Evolutionary conservation across 2,329 filamentous ascomycete species (phyloP).

Genomic region (Endoconidiophora polonica): DNA sequence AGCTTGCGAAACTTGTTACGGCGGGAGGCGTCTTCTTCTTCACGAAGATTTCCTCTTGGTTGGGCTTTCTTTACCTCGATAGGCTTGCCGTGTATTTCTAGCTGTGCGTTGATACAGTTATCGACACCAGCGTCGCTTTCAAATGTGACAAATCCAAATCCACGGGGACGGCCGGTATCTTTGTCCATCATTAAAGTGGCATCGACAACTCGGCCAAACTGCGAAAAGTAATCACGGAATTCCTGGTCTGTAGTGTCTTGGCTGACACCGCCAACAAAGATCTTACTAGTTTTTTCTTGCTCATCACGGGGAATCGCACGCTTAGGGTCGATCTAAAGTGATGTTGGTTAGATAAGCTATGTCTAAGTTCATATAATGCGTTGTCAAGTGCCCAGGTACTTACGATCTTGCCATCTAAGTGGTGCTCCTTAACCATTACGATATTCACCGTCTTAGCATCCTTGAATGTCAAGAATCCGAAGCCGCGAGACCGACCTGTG

Average conservation of each 20-base stretch:
- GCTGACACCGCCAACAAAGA: constrained; percentile 93
- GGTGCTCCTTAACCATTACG: constrained; percentile 99
- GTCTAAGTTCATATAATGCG: background rate
- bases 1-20: constrained; percentile 45
- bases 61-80: constrained; percentile 99
- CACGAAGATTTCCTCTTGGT: constrained; percentile 81
- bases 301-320: constrained; percentile 93
- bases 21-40: constrained; percentile 62
- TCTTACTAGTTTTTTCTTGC: constrained; percentile 96
- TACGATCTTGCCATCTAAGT: constrained; percentile 95
- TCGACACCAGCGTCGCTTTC: constrained; percentile 93
- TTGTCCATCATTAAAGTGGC: constrained; percentile 99
- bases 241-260: constrained; percentile 94
- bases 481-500: constrained; percentile 83
- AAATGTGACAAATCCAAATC: constrained; percentile 96
- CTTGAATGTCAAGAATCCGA: constrained; percentile 94
- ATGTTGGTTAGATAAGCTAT: too few relatives aligned
- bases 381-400: constrained; percentile 21
- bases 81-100: constrained; percentile 87
- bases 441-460: constrained; percentile 97
- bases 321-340: constrained; percentile 78
- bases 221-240: constrained; percentile 91
- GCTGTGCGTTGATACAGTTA: constrained; percentile 63
- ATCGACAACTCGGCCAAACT: constrained; percentile 91
- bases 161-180: constrained; percentile 88